These are phyloP conservation scores for Flaveria sonorensis DNA, from an alignment of 129 eudicot species.

Conservation along the genomic window DNA sequence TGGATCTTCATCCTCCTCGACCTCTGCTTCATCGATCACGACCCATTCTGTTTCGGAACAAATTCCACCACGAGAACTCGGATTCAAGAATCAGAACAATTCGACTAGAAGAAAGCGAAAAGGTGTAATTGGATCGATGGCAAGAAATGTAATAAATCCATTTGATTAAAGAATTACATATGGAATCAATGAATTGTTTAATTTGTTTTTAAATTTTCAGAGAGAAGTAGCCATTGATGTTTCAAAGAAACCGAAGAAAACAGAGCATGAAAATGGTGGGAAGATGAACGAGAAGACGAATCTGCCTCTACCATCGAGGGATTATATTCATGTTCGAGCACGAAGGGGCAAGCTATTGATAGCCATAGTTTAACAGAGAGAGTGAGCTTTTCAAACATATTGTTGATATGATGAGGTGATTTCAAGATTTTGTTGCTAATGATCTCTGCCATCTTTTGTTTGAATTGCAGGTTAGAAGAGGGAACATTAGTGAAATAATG, in stretches of 20 bases:
- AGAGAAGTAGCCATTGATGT: conserved; percentile 45
- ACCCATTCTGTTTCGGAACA: conserved; percentile 35
- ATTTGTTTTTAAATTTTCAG: conserved; percentile 24
- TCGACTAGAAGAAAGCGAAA: conserved; percentile 62
- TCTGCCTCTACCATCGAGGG: conserved; percentile 29
- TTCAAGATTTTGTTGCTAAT: conserved; percentile 14
- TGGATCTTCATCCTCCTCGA: too few species aligned
- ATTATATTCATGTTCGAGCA: conserved; percentile 66
- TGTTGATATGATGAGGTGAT: not conserved
- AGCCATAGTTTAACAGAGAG: conserved; percentile 93
- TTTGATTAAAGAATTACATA: too few species aligned
- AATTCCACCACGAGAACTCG: not conserved
- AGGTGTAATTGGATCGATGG: conserved; percentile 15
- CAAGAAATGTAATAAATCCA: conserved; percentile 32
- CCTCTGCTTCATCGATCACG: too few species aligned
- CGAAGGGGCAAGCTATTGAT: conserved; percentile 92
- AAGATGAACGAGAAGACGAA: conserved; percentile 45
- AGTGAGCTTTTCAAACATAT: conserved; percentile 38
- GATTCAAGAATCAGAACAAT: conserved; percentile 26
- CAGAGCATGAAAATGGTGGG: conserved; percentile 20
- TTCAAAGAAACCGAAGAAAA: conserved; percentile 54
- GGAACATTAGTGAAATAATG: conserved; percentile 89
- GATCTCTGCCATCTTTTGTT: not conserved
- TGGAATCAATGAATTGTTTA: too few species aligned
- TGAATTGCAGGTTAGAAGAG: conserved; percentile 67